A percentile compares a stretch with the other conserved stretches of the same genome.
These are phyloP conservation scores for Russula dissimulans DNA, from an alignment of 768 basidiomycete species.

Conservation along the genomic window DNA sequence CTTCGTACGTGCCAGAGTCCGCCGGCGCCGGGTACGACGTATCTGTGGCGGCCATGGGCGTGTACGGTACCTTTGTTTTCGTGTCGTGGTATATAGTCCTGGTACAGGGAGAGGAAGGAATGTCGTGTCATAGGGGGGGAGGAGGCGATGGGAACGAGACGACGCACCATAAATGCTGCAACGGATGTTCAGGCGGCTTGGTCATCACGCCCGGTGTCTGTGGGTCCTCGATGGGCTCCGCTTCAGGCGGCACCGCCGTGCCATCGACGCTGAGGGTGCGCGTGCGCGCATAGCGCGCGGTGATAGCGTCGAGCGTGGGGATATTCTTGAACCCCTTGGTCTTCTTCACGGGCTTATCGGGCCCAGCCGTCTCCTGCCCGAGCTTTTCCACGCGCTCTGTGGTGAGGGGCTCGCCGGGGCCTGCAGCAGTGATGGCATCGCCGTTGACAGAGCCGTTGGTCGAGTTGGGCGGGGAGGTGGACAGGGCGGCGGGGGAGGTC, in stretches of 20 bases:
- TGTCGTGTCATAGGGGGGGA: neutral
- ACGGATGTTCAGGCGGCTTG: conserved; percentile 68
- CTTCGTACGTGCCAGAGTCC: conserved; percentile 74
- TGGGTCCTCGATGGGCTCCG: conserved; percentile 73
- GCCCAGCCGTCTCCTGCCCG: conserved; percentile 40
- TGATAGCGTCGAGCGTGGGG: conserved; percentile 77
- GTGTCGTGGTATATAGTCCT: conserved; percentile 91
- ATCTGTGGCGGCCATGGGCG: conserved; percentile 33
- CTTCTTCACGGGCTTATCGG: conserved; percentile 23
- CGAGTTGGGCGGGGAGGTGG: conserved; percentile 39
- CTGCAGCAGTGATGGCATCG: conserved; percentile 22
- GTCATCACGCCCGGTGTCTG: conserved; percentile 70
- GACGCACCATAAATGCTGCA: conserved; percentile 73
- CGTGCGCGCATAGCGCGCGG: conserved; percentile 65
- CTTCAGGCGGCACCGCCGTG: conserved; percentile 61
- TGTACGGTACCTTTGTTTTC: conserved; percentile 60
- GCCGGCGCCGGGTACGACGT: conserved; percentile 31
- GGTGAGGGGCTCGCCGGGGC: conserved; percentile 47
- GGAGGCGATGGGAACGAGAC: too few species aligned
- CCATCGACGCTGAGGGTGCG: conserved; percentile 51
- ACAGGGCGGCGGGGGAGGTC: conserved; percentile 48
- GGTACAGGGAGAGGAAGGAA: neutral
- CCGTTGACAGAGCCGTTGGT: conserved; percentile 33
- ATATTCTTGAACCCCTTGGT: conserved; percentile 78
- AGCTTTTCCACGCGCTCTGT: conserved; percentile 57